phyloP scores from a whole-genome alignment of 2,329 filamentous ascomycete genomes.

The Exophiala dermatitidis region DNA sequence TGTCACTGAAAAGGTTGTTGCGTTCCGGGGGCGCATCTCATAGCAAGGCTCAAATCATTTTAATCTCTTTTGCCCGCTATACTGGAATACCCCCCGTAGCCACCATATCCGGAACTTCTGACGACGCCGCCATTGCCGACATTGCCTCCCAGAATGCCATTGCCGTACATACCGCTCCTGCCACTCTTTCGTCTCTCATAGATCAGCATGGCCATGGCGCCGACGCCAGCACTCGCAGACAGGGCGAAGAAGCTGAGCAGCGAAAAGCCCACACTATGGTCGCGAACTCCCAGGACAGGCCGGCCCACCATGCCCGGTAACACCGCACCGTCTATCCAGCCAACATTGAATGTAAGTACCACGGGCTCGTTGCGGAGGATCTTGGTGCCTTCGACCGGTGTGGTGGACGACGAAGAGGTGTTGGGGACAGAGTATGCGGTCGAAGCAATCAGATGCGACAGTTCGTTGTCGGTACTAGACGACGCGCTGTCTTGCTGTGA shows the following conservation, averaged over 20 bases:
- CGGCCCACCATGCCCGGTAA: constrained; percentile 27
- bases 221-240: constrained; percentile 26
- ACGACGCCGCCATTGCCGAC: constrained; percentile 17
- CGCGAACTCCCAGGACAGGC: constrained; percentile 21
- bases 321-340: constrained; percentile 54
- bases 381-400: constrained; percentile 48
- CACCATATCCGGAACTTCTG: constrained; percentile 25
- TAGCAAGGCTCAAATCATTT: not conserved
- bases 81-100: constrained; percentile 26
- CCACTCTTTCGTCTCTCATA: constrained; percentile 26
- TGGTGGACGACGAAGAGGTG: constrained; percentile 37
- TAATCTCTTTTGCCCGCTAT: constrained; percentile 26
- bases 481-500: constrained; percentile 23
- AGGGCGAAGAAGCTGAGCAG: constrained; percentile 26
- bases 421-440: constrained; percentile 70
- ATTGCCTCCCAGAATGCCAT: constrained; percentile 24
- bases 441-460: constrained; percentile 74
- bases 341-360: constrained; percentile 68
- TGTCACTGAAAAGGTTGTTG: too few species aligned
- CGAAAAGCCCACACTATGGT: constrained; percentile 27
- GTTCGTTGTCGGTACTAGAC: constrained; percentile 35
- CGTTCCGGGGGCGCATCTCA: too few species aligned
- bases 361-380: constrained; percentile 83
- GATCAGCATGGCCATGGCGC: constrained; percentile 26
- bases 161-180: constrained; percentile 20